Evolutionary conservation across 2,329 filamentous ascomycete species (phyloP), one percentile per base, ranked within the genome.

Genomic region (Pseudogymnoascus verrucosus): DNA sequence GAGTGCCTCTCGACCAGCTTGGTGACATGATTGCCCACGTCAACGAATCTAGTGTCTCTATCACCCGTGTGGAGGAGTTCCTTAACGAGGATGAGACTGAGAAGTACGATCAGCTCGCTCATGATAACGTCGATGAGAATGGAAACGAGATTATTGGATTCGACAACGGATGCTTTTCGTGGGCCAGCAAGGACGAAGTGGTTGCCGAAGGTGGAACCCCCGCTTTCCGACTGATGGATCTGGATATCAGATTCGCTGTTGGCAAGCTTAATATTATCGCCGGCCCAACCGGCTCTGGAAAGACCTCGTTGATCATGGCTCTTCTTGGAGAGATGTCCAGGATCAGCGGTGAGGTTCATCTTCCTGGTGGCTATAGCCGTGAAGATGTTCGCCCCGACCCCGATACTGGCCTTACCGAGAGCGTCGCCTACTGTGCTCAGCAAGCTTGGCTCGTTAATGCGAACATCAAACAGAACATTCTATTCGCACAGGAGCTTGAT

Each of bases 11-110:
- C 54, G 95, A 99, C 74, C 93, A 98, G 77, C 83, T 99, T 62
- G 95, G 95, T 61, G 95, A 99, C 76, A 99, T 99, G 95, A 89
- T 98, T 72, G 95, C 95, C 10, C 95, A 98, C 77, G 93, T 99
- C 3, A 92, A 97, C 77, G 95, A 99, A 76, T 91, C 93, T 23
- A 96, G 96, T 78, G 93, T 99, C 19, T 99, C 95, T 0, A 87
- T 99, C 61, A 93, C 97, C 72, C 93, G 95, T 80, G 91, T 99
- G 6, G 93, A 99, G 72, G 90, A 96, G 70, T 99, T 97, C 71
- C 77, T 99, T 44, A 87, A 83, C 64, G 95, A 99, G 74, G 92
- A 95, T 6, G 95, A 99, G 78, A 99, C 95, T 0, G 91, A 96
- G 64, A 99, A 99, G 75, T 98, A 97, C 73, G 80, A 84, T 39